Evolutionary conservation across 768 basidiomycete species (phyloP).

Genomic region (Paxillus rubicundulus): DNA sequence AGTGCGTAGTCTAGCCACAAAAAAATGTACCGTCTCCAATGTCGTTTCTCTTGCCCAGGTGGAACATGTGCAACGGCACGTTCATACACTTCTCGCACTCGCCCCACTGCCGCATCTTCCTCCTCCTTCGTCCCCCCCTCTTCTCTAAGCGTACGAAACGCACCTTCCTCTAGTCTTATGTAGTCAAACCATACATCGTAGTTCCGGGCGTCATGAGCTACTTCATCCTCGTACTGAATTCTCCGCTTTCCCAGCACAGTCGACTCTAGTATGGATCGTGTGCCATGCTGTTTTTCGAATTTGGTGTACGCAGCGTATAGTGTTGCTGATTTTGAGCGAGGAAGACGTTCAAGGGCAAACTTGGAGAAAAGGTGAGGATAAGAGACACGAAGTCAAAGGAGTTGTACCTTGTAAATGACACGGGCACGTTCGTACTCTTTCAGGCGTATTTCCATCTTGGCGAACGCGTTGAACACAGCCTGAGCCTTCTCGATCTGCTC

Average conservation of each 20-base stretch:
- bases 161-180: conserved; percentile 87
- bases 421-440: conserved; percentile 97
- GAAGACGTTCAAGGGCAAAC: conserved; percentile 94
- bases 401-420: conserved; percentile 92
- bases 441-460: conserved; percentile 93
- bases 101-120: conserved; percentile 53
- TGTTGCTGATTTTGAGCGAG: conserved; percentile 83
- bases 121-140: conserved; percentile 75
- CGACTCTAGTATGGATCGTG: conserved; percentile 80
- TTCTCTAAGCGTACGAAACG: conserved; percentile 68
- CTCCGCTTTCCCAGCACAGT: conserved; percentile 97
- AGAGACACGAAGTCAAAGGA: neutral
- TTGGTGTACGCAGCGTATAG: conserved; percentile 94
- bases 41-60: conserved; percentile 88
- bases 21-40: conserved; percentile 89
- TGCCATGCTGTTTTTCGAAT: conserved; percentile 98
- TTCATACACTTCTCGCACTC: conserved; percentile 93
- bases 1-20: conserved; percentile 94
- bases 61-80: conserved; percentile 94
- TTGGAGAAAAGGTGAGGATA: conserved; percentile 28
- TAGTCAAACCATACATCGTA: conserved; percentile 99
- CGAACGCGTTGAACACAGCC: conserved; percentile 89
- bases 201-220: conserved; percentile 86
- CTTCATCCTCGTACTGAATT: conserved; percentile 97
- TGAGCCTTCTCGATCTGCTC: conserved; percentile 88